Evolutionary conservation across 2,329 filamentous ascomycete species (phyloP), one percentile per base, ranked within the genome.

Genomic region (Ceratocystis eucalypticola): DNA sequence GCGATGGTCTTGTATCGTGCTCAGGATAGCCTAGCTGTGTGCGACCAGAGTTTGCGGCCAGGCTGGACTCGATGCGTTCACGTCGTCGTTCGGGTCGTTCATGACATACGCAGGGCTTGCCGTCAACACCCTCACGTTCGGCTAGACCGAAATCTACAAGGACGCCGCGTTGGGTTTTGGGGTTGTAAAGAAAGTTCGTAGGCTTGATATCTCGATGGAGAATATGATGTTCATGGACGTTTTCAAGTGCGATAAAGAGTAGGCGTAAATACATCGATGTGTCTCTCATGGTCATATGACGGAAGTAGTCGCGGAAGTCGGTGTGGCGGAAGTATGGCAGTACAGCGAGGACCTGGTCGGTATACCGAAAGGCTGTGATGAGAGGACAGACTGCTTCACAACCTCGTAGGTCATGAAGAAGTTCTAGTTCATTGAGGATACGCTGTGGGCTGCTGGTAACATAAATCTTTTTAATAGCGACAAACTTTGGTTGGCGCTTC

Each of bases 391-490:
- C 92, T 1, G 90, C 91, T 48, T 85, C 82, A 68, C 88, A 96
- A 66, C 88, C 84, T 62, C 88, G 84, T 7, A 99, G 83, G 73
- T 96, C 91, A 74, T 96, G 86, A 25, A 99, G 84, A 25, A 99
- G 82, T 72, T 97, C 93, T 20, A 99, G 85, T 76, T 99, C 94
- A 77, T 99, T 99, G 73, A 96, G 84, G 71, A 99, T 97, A 59
- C 94, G 89, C 33, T 87, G 82, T 0, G 94, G 94, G 70, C 91
- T 96, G 69, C 92, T 96, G 0, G 95, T 99, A 70, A 97, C 94
- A 75, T 99, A 99, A 71, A 99, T 99, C 79, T 99, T 99, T 79
- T 99, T 99, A 76, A 99, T 89, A 22, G 95, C 94, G 69, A 99
- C 95, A 73, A 88, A 97, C 74, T 88, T 89, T 28, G 88, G 80